Evolutionary conservation across 306 rosid genomes (phyloP), one percentile per base, ranked within the genome.

Genomic region (Corylus americana): DNA sequence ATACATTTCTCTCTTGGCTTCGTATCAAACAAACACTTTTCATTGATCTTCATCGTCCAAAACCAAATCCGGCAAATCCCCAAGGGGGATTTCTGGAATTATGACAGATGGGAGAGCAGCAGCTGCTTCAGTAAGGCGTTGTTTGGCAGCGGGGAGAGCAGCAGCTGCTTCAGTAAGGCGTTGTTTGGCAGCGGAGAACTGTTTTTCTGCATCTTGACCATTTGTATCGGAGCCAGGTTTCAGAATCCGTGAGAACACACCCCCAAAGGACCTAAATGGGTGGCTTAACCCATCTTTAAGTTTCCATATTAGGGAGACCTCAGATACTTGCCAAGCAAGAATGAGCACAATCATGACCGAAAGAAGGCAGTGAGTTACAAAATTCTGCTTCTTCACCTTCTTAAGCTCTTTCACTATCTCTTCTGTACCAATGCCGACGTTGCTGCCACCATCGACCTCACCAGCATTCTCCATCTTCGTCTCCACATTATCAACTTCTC

Each of bases 281-380:
- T 91, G 39, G 72, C 9, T 86, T 6, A 94, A 8, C 44, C 94
- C 90, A 3, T 92, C 76, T 74, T 69, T 92, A 5, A 92, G 53
- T 83, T 80, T 85, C 83, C 82, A 35, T n/a, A 92, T n/a, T 12
- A 95, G 71, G 45, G 94, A 83, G 1, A 87, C 87, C 79, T 95
- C 94, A 39, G 98, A 95, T 31, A 91, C 44, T 77, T 95, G 97
- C 97, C 98, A 95, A 76, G 84, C 85, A 55, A 90, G 11, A 1
- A 96, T 95, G 54, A 95, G 84, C 4, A 86, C 91, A 69, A 95
- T 88, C 97, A 92, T 79, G 80, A 35, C 86, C 13, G 98, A 92
- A 73, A 95, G 93, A 86, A 95, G 98, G 77, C 98, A 92, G 39
- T 92, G 93, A 37, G 96, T 91, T 17, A 91, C 72, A 20, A 80